These are phyloP conservation scores for Isatis tinctoria DNA, from an alignment of 345 rosid genomes.

Conservation along the genomic window DNA sequence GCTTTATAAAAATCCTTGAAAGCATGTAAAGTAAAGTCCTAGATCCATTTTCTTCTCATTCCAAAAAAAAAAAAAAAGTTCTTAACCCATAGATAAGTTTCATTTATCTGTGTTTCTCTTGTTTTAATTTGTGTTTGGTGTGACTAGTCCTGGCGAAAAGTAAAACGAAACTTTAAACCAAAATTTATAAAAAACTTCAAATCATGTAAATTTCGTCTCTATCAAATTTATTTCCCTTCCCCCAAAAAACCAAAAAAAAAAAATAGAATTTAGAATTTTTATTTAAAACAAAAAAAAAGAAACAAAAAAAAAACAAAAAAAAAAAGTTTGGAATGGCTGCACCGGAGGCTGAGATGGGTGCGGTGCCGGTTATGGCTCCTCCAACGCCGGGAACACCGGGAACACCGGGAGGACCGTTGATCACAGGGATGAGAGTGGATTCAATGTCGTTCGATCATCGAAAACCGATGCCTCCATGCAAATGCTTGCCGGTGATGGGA, in stretches of 20 bases:
- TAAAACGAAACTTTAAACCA: constrained; percentile 39
- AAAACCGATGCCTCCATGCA: constrained; percentile 77
- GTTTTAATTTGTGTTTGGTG: constrained; percentile 16
- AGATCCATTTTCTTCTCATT: neutral
- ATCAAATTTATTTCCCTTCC: neutral
- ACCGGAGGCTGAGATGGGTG: constrained; percentile 21
- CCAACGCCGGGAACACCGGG: constrained; percentile 93
- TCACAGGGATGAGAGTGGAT: constrained; percentile 67
- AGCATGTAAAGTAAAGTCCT: constrained; percentile 31
- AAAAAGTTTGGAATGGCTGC: neutral
- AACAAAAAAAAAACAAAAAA: neutral
- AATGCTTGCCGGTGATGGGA: constrained; percentile 84
- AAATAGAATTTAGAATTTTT: neutral
- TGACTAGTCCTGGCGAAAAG: constrained; percentile 44
- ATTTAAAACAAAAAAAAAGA: neutral
- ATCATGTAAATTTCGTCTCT: constrained; percentile 50
- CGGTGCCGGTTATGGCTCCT: constrained; percentile 43
- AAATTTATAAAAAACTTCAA: constrained; percentile 55
- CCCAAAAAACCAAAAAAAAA: constrained; percentile 23
- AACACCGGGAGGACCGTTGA: constrained; percentile 89
- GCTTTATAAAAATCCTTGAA: constrained; percentile 29
- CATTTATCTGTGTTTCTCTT: constrained; percentile 1
- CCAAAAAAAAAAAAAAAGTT: neutral
- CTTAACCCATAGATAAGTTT: neutral
- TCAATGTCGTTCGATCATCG: constrained; percentile 89